Percentiles rank a stretch among this genome's conserved stretches.
These are phyloP conservation scores for Hypoxylon fuscum DNA, from an alignment of 495 filamentous ascomycete species.

Conservation along the genomic window DNA sequence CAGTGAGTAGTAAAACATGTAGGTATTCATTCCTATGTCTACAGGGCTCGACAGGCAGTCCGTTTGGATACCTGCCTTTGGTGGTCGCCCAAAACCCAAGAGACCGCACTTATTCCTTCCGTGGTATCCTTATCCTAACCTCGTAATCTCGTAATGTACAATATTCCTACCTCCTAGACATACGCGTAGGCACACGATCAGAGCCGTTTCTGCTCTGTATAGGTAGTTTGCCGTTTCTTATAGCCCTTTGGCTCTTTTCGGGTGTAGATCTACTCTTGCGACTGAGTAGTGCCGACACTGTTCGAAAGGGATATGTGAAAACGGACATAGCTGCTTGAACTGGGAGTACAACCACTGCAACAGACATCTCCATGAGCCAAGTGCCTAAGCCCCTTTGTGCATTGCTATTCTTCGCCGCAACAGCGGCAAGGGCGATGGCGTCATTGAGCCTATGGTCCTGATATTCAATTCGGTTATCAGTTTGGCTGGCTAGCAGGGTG, in stretches of 20 bases:
- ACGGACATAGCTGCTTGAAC: constrained; percentile 40
- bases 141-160: constrained; percentile 11
- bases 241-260: constrained; percentile 22
- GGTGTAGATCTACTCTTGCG: constrained; percentile 29
- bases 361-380: constrained; percentile 41
- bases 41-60: constrained; percentile 28
- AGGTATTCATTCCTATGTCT: background rate
- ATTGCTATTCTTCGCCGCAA: constrained; percentile 67
- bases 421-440: constrained; percentile 79
- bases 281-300: constrained; percentile 35
- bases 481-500: constrained; percentile 73
- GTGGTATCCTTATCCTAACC: no score
- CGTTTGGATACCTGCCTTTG: constrained; percentile 8
- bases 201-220: constrained; percentile 20
- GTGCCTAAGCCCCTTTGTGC: constrained; percentile 39
- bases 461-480: constrained; percentile 74
- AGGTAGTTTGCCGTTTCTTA: constrained; percentile 21
- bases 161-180: constrained; percentile 33
- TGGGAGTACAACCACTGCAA: constrained; percentile 44
- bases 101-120: no score
- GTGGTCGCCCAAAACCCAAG: no score
- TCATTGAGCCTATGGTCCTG: constrained; percentile 78
- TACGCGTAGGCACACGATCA: constrained; percentile 41
- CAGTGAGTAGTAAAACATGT: constrained; percentile 1
- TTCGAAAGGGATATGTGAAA: constrained; percentile 42